phyloP scores from a whole-genome alignment of 129 eudicot genomes.

The Centella asiatica region DNA sequence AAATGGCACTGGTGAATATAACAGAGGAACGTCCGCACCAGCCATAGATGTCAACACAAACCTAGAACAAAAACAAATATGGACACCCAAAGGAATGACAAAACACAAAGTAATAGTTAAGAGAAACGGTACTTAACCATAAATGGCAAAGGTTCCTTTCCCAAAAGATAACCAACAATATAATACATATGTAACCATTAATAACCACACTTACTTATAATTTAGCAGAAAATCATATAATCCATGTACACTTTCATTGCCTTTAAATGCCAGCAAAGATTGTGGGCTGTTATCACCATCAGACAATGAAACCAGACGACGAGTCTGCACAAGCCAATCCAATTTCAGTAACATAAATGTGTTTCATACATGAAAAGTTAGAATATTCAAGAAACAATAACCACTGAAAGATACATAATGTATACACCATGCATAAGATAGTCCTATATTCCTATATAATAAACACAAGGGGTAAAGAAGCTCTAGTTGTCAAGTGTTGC shows the following conservation, averaged over 20 bases:
- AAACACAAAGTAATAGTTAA: neutral
- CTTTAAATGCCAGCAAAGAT: slow-evolving; percentile 58
- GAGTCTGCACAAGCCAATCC: too few relatives aligned
- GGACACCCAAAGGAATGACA: slow-evolving; percentile 1
- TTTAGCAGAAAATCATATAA: slow-evolving; percentile 80
- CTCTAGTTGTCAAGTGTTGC: neutral
- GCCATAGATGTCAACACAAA: slow-evolving; percentile 35
- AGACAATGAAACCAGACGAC: slow-evolving; percentile 33
- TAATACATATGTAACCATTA: neutral
- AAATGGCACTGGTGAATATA: slow-evolving; percentile 79
- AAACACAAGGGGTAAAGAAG: too few relatives aligned
- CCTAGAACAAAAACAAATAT: slow-evolving; percentile 22
- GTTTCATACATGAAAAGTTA: too few relatives aligned
- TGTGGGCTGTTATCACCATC: slow-evolving; percentile 77
- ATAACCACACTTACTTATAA: slow-evolving; percentile 40
- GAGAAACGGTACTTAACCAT: neutral
- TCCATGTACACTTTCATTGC: slow-evolving; percentile 59
- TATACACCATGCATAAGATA: neutral
- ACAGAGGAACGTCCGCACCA: slow-evolving; percentile 66
- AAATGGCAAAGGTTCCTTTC: neutral
- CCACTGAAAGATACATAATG: neutral
- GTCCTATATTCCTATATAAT: too few relatives aligned
- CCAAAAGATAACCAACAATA: neutral
- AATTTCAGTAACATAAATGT: too few relatives aligned
- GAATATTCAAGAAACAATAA: neutral